Evolutionary conservation across 345 rosid genomes (phyloP), one percentile per base, ranked within the genome.

Genomic region (Eucalyptus erythrocorys): DNA sequence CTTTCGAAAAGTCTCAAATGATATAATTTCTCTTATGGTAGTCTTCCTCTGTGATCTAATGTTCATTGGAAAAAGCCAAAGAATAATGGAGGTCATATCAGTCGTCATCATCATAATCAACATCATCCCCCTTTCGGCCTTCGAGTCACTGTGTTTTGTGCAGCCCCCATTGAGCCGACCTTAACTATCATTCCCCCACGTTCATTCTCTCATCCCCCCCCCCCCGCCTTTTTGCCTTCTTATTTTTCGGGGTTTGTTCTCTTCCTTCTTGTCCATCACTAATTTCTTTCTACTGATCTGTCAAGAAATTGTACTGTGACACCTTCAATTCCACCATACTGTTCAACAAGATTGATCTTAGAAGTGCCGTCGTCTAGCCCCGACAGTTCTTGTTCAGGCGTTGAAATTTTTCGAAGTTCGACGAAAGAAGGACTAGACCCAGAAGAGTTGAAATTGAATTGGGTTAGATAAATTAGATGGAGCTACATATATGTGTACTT

Each of bases 81-180:
- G 47, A 87, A 85, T 48, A 86, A 86, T 45, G 42, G 87, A 68
- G 43, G 88, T 42, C 84, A 76, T 76, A 40, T 76, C 82, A 10
- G 82, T 40, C 81, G n/a, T 32, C 21, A 32, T 32, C 10, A 76
- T 71, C 84, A 40, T 21, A 30, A 40, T 76, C 8, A 2, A 37
- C 84, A 40, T 76, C 16, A 76, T 40, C 9, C 1, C 84, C 12
- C 84, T 40, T 76, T 76, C 84, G 84, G 84, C 47, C 84, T 86
- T 86, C 88, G 90, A 86, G 91, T 47, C 68, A 22, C 34, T 87
- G 93, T 92, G 93, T 87, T 91, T 87, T 85, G 94, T 90, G 93
- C 93, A 90, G 93, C 91, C 90, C 88, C 90, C 45, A 57, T 19
- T 55, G 49, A 17, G 91, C 88, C 76, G 87, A 88, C 91, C 86